Evolutionary conservation across 2,329 filamentous ascomycete genomes (phyloP).

Genomic region (Plenodomus tracheiphilus): DNA sequence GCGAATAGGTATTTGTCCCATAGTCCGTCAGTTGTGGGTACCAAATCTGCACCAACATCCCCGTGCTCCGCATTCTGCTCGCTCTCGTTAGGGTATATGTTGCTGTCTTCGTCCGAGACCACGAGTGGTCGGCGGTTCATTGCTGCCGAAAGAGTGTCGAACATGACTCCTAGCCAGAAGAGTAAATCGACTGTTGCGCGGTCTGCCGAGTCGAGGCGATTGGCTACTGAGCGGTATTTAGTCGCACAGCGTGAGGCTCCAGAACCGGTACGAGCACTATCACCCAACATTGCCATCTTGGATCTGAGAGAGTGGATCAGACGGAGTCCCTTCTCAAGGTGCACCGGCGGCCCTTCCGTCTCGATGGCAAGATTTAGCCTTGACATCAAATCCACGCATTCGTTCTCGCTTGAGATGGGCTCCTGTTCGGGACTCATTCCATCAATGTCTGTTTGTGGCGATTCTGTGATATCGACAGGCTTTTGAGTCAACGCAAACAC

Average conservation of each 20-base stretch:
- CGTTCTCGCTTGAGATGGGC: conserved; percentile 12
- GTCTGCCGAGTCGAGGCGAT: conserved; percentile 40
- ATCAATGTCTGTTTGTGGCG: neutral
- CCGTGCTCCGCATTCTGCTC: conserved; percentile 5
- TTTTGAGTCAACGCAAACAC: conserved; percentile 52
- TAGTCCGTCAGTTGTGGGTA: conserved; percentile 16
- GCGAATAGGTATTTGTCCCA: conserved; percentile 48
- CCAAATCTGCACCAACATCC: neutral
- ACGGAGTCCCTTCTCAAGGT: conserved; percentile 47
- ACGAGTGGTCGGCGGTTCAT: conserved; percentile 55
- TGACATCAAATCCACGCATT: conserved; percentile 37
- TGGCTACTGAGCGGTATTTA: conserved; percentile 14
- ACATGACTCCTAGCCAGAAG: conserved; percentile 64
- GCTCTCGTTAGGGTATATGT: conserved; percentile 32
- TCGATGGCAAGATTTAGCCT: conserved; percentile 38
- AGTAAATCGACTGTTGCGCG: conserved; percentile 56
- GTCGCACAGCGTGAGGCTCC: conserved; percentile 13
- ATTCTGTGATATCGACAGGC: conserved; percentile 33
- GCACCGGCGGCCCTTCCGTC: conserved; percentile 42
- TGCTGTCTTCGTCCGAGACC: conserved; percentile 52
- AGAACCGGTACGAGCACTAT: conserved; percentile 10
- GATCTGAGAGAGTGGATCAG: conserved; percentile 45
- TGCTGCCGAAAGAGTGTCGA: conserved; percentile 60
- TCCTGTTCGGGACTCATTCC: neutral
- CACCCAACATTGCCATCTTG: conserved; percentile 29